Base-by-base conservation (phyloP, 345 rosid species). In the Kernera saxatilis region DNA sequence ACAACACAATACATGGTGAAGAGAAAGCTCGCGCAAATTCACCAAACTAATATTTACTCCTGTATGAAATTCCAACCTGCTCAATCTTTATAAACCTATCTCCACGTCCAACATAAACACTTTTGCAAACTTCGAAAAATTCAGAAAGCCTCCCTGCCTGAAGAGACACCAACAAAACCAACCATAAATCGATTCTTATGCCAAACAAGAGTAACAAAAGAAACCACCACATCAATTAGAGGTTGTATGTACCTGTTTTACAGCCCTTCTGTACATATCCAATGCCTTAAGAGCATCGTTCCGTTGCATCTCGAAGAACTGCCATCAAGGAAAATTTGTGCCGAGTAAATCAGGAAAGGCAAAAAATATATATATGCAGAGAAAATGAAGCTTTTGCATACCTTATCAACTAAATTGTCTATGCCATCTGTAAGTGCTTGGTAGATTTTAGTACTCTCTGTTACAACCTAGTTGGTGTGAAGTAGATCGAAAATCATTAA, bases 221-320 rank as follows among this genome's bases (percentile, higher is more conserved):
- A 62, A 44, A 68, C 12, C 43, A 40, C 21, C 40, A 26, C 5
- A 55, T 29, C 21, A 21, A 3, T 32, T 18, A 41, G 62, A 36
- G 71, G 45, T 55, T 63, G 58, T 32, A 63, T 63, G 46, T 84
- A 94, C 99, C 98, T 91, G 99, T 72, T 88, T 88, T 45, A 93
- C 90, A 10, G 96, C 85, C 76, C 90, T 84, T 77, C 86, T 87
- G 77, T 94, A 94, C 75, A 91, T 79, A 39, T 87, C 92, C 80
- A 91, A 67, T 30, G 92, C 98, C 84, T 72, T 94, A 43, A 84
- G 30, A 77, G 99, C 95, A 85, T 94, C 98, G 54, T 68, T 74
- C 21, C 92, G 86, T 81, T 81, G 90, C 99, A 94, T 94, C 80
- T 94, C 99, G 72, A 94, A 94, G 84, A 94, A 94, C 99, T 94